These are phyloP conservation scores for Pelargonium myrrhifolium DNA, from an alignment of 441 rosid species.

Conservation along the genomic window DNA sequence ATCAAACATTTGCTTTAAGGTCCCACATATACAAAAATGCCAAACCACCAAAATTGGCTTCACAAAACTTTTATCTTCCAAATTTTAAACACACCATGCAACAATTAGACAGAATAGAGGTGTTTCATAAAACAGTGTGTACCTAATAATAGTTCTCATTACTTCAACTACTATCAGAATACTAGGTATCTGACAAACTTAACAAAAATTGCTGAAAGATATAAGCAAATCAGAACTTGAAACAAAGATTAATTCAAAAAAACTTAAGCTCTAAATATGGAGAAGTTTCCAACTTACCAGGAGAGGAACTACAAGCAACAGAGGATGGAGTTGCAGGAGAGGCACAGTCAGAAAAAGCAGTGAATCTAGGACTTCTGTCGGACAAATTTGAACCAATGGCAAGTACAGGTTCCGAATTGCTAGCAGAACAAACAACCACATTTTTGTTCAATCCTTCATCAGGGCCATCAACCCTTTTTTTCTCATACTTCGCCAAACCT, in stretches of 20 bases:
- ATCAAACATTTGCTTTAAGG: too few relatives aligned
- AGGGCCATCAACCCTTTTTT: conserved; percentile 77
- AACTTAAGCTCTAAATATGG: not conserved
- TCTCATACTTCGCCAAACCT: conserved; percentile 94
- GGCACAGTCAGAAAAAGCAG: conserved; percentile 52
- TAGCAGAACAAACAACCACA: conserved; percentile 30
- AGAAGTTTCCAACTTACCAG: conserved; percentile 39
- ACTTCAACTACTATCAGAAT: too few relatives aligned
- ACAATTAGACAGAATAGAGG: too few relatives aligned
- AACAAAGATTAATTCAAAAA: not conserved
- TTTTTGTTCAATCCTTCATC: conserved; percentile 39
- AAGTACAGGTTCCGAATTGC: conserved; percentile 34
- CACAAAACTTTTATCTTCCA: too few relatives aligned
- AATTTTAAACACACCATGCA: too few relatives aligned
- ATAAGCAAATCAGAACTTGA: not conserved
- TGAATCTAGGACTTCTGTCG: conserved; percentile 62
- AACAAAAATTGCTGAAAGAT: not conserved
- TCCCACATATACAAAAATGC: too few relatives aligned
- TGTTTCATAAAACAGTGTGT: too few relatives aligned
- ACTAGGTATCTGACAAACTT: too few relatives aligned
- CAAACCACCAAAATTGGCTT: too few relatives aligned
- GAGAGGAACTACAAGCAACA: conserved; percentile 82
- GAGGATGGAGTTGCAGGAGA: conserved; percentile 97
- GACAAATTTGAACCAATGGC: conserved; percentile 39
- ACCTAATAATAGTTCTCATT: too few relatives aligned